Evolutionary conservation across 306 rosid species (phyloP), one percentile per base, ranked within the genome.

Genomic region (Oemleria cerasiformis): DNA sequence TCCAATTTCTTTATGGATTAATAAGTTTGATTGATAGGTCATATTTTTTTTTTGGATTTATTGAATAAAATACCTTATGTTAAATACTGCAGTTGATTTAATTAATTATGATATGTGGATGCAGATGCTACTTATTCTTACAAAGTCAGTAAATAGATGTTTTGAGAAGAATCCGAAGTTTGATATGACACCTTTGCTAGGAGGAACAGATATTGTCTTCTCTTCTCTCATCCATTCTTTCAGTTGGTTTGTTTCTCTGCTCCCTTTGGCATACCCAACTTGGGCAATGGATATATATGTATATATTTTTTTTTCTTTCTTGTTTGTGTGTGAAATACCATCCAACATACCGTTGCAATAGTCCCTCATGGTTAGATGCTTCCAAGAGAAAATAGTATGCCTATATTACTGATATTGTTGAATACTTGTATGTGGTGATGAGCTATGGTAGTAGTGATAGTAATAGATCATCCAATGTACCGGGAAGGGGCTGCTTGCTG

Each of bases 81-180:
- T 74, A 57, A 63, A 77, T 53, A 49, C 71, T 73, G 71, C 68
- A 74, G 66, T 57, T 73, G 56, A 71, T 74, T 38, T 77, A 30
- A 64, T 39, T 53, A 34, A 67, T 65, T 75, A 55, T 72, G 53
- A 55, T 63, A 58, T 72, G 71, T 80, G 82, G 61, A 65, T 90
- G 96, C 97, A 92, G 98, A 84, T 92, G 93, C 82, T 92, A 75
- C 92, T 92, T 73, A 92, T 92, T 82, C 78, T 92, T 73, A 92
- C 98, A 43, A 90, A 92, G 89, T 87, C 98, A 30, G 87, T 92
- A 68, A 88, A 88, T 83, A 88, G 86, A 80, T 90, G 93, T 84
- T 92, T 92, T 82, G 98, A 90, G 92, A 92, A 87, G 93, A 92
- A 92, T 64, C 83, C 98, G n/a, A 92, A 90, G 89, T 92, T 92